These are phyloP conservation scores for Smallanthus sonchifolius DNA, from an alignment of 129 eudicot genomes.

Conservation along the genomic window DNA sequence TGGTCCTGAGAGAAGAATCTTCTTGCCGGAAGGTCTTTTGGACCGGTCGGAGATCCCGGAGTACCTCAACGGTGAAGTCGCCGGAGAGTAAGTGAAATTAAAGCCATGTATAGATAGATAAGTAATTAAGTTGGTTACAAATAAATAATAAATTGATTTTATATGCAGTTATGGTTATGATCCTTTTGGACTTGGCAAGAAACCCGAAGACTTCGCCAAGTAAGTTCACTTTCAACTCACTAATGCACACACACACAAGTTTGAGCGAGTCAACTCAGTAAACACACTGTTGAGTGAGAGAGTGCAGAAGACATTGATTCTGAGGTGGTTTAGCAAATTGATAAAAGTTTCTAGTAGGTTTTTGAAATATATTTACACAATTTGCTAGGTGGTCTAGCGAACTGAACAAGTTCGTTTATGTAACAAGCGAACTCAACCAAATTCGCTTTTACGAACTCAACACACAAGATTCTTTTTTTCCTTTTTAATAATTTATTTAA, in stretches of 20 bases:
- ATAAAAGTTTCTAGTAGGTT: no score
- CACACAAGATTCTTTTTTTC: no score
- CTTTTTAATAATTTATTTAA: no score
- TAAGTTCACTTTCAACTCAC: conserved; percentile 30
- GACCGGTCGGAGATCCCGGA: conserved; percentile 97
- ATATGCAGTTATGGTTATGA: conserved; percentile 89
- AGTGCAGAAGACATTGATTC: no score
- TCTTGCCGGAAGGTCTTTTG: conserved; percentile 91
- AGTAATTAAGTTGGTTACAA: no score
- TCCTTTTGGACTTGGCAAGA: conserved; percentile 97
- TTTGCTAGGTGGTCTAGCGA: no score
- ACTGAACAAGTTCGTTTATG: no score
- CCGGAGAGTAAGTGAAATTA: conserved; percentile 79
- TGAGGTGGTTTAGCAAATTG: no score
- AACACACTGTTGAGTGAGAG: no score
- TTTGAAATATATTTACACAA: no score
- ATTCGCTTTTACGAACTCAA: no score
- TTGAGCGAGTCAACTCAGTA: conserved; percentile 7
- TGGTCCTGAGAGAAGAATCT: conserved; percentile 95
- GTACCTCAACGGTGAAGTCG: conserved; percentile 15
- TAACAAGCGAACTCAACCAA: no score
- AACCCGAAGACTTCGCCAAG: conserved; percentile 95
- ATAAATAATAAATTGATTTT: not conserved
- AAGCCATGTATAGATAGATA: not conserved
- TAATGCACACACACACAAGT: not conserved